Conservation (phyloP, 371 early-diverging fungal genomes). For the Actinomortierella wolfii region DNA sequence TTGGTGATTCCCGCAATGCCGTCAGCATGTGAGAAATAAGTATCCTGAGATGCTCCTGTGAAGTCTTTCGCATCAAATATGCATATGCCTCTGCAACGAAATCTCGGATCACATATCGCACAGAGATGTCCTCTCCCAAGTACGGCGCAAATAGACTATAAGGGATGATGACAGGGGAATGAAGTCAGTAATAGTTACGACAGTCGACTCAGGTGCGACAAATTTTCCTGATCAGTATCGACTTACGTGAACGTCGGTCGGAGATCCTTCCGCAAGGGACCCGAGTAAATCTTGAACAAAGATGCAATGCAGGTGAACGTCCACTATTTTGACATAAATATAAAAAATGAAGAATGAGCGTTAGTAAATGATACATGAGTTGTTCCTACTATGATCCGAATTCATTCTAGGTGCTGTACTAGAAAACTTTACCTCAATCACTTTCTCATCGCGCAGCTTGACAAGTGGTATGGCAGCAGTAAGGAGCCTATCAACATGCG, state of each 20-base stretch:
- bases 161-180: too few relatives aligned
- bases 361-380: neutral
- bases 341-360: neutral
- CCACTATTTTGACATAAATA: constrained; percentile 55
- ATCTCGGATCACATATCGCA: constrained; percentile 78
- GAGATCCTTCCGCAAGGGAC: constrained; percentile 70
- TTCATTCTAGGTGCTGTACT: neutral
- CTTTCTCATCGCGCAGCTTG: constrained; percentile 65
- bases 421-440: constrained; percentile 69
- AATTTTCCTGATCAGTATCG: neutral
- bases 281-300: constrained; percentile 87
- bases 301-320: constrained; percentile 89
- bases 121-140: constrained; percentile 63
- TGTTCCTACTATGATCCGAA: neutral
- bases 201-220: too few relatives aligned
- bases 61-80: constrained; percentile 82
- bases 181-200: too few relatives aligned
- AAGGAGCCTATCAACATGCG: constrained; percentile 73
- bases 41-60: constrained; percentile 57
- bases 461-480: constrained; percentile 67
- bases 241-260: constrained; percentile 69
- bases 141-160: constrained; percentile 68
- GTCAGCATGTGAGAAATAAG: constrained; percentile 65
- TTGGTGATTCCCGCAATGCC: constrained; percentile 54
- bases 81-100: constrained; percentile 94